Conservation (phyloP, 176 grass and related monocot species). For the Oryza officinalis region DNA sequence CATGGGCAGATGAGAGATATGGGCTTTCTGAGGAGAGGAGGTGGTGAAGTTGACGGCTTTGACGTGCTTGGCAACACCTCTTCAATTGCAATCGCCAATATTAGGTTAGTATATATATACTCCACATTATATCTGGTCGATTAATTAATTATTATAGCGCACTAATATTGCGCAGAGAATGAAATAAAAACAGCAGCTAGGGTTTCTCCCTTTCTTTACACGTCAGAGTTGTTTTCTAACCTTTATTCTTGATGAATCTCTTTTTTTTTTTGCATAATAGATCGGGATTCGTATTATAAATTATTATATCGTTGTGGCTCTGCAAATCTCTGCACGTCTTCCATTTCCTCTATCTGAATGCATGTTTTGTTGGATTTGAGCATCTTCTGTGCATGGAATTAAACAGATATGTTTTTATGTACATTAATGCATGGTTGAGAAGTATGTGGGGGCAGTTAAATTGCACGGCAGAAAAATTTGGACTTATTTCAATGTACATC, state of each 20-base stretch:
- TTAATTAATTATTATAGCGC: not conserved
- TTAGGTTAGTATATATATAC: constrained; percentile 37
- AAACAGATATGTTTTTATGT: not conserved
- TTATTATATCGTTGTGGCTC: not conserved
- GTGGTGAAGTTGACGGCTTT: constrained; percentile 30
- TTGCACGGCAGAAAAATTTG: not conserved
- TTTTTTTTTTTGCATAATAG: not conserved
- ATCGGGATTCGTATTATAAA: not conserved
- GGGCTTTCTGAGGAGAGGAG: constrained; percentile 45
- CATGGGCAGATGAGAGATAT: constrained; percentile 48
- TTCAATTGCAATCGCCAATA: constrained; percentile 16
- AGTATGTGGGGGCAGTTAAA: not conserved
- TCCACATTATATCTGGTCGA: not conserved
- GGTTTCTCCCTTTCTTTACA: not conserved
- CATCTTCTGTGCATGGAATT: not conserved
- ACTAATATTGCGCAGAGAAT: not conserved
- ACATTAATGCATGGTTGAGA: not conserved
- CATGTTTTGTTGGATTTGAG: not conserved
- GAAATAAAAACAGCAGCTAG: not conserved
- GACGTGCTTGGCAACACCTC: constrained; percentile 18
- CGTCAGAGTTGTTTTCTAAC: not conserved
- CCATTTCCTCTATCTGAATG: not conserved
- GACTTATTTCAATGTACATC: not conserved
- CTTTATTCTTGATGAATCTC: not conserved
- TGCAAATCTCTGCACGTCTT: not conserved